Percentiles rank a stretch among this genome's conserved stretches.
Evolutionary conservation across 192 early-diverging fungal species (phyloP).

Genomic region (Coemansia sp.): DNA sequence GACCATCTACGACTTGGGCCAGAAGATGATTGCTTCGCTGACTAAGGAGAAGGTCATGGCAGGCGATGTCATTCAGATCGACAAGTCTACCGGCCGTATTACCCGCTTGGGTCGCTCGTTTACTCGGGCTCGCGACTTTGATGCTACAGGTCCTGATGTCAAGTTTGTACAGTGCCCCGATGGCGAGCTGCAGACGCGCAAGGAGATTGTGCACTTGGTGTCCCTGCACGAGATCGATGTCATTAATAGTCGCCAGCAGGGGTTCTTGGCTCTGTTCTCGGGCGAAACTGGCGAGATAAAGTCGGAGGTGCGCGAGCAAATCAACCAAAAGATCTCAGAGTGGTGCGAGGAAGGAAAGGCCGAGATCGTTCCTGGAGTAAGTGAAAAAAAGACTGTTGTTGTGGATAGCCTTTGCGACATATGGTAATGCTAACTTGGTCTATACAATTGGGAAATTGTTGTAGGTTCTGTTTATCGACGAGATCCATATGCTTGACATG

Average conservation of each 20-base stretch:
- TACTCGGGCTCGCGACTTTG: conserved; percentile 94
- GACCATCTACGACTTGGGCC: conserved; percentile 97
- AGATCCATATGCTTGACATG: conserved; percentile 99
- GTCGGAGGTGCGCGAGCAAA: conserved; percentile 93
- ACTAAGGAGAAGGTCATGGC: conserved; percentile 98
- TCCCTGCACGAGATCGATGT: conserved; percentile 99
- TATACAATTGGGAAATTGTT: neutral
- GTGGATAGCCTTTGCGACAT: conserved; percentile 12
- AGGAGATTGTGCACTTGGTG: conserved; percentile 96
- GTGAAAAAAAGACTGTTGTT: neutral
- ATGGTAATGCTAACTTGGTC: neutral
- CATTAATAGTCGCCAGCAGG: conserved; percentile 95
- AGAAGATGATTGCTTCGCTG: conserved; percentile 97
- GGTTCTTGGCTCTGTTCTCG: conserved; percentile 95
- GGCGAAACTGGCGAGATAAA: conserved; percentile 99
- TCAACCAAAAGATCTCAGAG: conserved; percentile 93
- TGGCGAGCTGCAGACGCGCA: conserved; percentile 95
- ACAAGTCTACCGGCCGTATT: conserved; percentile 97
- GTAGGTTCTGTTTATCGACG: conserved; percentile 91
- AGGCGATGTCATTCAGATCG: conserved; percentile 95
- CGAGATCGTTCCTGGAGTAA: conserved; percentile 92
- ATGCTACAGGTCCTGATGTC: conserved; percentile 94
- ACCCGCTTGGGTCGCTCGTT: conserved; percentile 95
- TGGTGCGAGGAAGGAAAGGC: conserved; percentile 99
- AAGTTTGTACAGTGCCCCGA: conserved; percentile 99